Conservation (phyloP, 2,329 filamentous ascomycete genomes). For the Nemania sp. region DNA sequence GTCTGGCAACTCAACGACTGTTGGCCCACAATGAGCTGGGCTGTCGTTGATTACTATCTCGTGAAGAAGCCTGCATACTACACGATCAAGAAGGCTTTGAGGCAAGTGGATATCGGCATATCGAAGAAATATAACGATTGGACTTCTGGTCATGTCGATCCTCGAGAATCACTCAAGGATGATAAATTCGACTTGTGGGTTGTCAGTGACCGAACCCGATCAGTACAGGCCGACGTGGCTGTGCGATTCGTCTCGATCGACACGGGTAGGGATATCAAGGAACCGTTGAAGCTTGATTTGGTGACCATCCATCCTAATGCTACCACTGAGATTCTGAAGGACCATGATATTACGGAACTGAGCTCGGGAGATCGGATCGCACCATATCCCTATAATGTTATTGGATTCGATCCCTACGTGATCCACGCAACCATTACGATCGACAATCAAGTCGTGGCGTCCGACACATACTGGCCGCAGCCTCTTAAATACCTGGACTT, state of each 20-base stretch:
- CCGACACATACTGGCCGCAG: constrained; percentile 62
- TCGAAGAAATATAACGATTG: constrained; percentile 48
- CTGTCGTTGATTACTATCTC: constrained; percentile 66
- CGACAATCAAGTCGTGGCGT: constrained; percentile 46
- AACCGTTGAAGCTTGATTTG: constrained; percentile 27
- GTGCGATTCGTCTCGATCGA: constrained; percentile 48
- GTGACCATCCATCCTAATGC: constrained; percentile 42
- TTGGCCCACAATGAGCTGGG: constrained; percentile 69
- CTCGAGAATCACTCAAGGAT: constrained; percentile 42
- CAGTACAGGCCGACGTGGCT: constrained; percentile 35
- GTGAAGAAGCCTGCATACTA: constrained; percentile 70
- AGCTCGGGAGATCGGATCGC: constrained; percentile 15
- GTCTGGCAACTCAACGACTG: constrained; percentile 74
- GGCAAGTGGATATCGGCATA: constrained; percentile 62
- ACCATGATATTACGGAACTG: constrained; percentile 32
- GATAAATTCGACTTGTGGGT: constrained; percentile 51
- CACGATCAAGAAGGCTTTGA: constrained; percentile 55
- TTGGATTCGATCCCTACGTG: constrained; percentile 50
- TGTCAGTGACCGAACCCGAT: constrained; percentile 38
- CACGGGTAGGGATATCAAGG: constrained; percentile 43
- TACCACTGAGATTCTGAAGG: constrained; percentile 46
- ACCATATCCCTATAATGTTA: constrained; percentile 38
- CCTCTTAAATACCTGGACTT: constrained; percentile 64
- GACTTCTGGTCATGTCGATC: constrained; percentile 49
- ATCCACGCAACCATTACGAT: constrained; percentile 49